Evolutionary conservation across 768 basidiomycete species (phyloP).

Genomic region (Russula compacta): DNA sequence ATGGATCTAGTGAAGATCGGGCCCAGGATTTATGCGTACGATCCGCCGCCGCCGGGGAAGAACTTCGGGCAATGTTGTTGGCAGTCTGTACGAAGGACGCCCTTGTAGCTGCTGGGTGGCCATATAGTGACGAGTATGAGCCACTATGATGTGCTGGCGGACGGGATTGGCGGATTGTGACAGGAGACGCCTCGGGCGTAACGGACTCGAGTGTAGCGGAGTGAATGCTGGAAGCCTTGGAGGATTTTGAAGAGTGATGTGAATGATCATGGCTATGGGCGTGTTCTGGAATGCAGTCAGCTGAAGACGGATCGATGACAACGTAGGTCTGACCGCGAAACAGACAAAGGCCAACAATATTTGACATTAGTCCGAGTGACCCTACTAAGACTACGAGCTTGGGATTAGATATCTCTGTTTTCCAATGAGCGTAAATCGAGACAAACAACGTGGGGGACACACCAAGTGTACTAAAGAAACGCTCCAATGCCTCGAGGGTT

Average conservation of each 20-base stretch:
- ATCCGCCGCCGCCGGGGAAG: slow-evolving; percentile 31
- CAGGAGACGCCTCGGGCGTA: background rate
- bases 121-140: slow-evolving; percentile 58
- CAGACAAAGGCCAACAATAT: slow-evolving; percentile 85
- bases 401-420: slow-evolving; percentile 79
- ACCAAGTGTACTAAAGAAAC: slow-evolving; percentile 85
- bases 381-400: slow-evolving; percentile 87
- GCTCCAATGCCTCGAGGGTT: slow-evolving; percentile 79
- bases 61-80: slow-evolving; percentile 60
- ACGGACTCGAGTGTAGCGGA: background rate
- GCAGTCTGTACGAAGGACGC: slow-evolving; percentile 75
- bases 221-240: slow-evolving; percentile 10
- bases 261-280: slow-evolving; percentile 26
- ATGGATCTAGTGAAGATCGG: slow-evolving; percentile 19
- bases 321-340: slow-evolving; percentile 68
- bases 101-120: slow-evolving; percentile 63
- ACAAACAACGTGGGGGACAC: slow-evolving; percentile 18
- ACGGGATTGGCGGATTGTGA: slow-evolving; percentile 29
- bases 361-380: slow-evolving; percentile 78
- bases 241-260: slow-evolving; percentile 9
- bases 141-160: slow-evolving; percentile 26
- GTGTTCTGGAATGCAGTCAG: slow-evolving; percentile 8
- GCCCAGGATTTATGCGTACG: slow-evolving; percentile 20
- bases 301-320: background rate
- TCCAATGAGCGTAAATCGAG: background rate